Percentiles rank a stretch among this genome's conserved stretches.
phyloP scores from a whole-genome alignment of 768 basidiomycete species.

The Suillus spraguei region DNA sequence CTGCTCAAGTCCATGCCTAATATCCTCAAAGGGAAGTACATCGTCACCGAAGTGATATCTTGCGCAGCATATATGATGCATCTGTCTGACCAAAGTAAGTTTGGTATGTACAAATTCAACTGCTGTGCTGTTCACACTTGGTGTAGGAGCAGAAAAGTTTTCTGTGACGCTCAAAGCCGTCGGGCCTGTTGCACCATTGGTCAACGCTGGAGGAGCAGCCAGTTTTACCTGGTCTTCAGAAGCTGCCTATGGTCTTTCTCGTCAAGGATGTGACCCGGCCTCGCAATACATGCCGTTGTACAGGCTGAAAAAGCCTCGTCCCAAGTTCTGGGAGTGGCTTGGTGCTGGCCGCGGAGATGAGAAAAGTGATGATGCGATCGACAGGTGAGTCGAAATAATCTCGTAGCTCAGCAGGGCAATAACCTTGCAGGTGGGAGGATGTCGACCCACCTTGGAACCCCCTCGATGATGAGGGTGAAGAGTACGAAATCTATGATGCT shows the following conservation, averaged over 20 bases:
- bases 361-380: not conserved
- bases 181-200: not conserved
- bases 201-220: not conserved
- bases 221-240: not conserved
- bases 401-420: not conserved
- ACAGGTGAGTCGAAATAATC: not conserved
- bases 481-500: not conserved
- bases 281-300: not conserved
- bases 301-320: not conserved
- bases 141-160: not conserved
- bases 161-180: not conserved
- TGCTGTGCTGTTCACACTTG: not conserved
- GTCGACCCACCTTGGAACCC: not conserved
- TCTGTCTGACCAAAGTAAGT: not conserved
- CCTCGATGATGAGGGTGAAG: not conserved
- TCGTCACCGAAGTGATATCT: not conserved
- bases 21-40: not conserved
- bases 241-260: not conserved
- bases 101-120: not conserved
- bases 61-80: conserved; percentile 1
- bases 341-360: conserved; percentile 14
- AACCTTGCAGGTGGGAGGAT: not conserved
- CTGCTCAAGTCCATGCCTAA: not conserved
- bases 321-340: not conserved
- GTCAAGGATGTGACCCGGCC: not conserved